Conservation (phyloP, 2,329 filamentous ascomycete species). For the Xylaria sp. region DNA sequence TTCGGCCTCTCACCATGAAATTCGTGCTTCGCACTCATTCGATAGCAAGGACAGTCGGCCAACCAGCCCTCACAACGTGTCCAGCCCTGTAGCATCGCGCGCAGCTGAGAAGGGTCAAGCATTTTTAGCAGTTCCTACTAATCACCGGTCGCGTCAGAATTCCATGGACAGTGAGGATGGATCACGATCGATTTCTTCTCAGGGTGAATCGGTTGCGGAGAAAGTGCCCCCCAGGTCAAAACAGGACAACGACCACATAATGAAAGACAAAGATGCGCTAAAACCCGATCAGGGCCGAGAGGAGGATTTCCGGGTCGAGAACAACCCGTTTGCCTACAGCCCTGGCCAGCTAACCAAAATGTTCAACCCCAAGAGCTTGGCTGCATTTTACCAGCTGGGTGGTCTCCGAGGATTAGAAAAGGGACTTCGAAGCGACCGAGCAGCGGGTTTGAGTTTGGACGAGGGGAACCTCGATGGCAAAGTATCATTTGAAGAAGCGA, state of each 20-base stretch:
- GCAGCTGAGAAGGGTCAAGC: conserved; percentile 54
- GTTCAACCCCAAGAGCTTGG: conserved; percentile 85
- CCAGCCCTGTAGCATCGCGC: conserved; percentile 58
- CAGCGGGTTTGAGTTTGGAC: conserved; percentile 76
- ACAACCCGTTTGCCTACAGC: conserved; percentile 86
- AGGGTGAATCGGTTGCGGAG: conserved; percentile 66
- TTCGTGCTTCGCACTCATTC: conserved; percentile 64
- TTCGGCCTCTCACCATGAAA: conserved; percentile 46
- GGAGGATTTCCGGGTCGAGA: conserved; percentile 73
- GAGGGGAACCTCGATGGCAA: conserved; percentile 69
- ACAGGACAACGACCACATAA: conserved; percentile 59
- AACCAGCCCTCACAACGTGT: conserved; percentile 75
- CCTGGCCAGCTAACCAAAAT: conserved; percentile 86
- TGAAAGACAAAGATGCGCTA: conserved; percentile 71
- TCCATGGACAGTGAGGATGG: conserved; percentile 72
- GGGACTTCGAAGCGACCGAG: conserved; percentile 75
- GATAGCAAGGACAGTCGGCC: conserved; percentile 68
- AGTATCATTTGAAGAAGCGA: conserved; percentile 76
- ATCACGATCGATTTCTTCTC: conserved; percentile 55
- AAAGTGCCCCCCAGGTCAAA: conserved; percentile 40
- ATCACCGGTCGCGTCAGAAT: conserved; percentile 66
- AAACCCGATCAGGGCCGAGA: conserved; percentile 78
- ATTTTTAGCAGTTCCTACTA: conserved; percentile 71
- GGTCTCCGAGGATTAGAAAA: conserved; percentile 79
- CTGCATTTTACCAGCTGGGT: conserved; percentile 81